phyloP scores from a whole-genome alignment of 2,329 filamentous ascomycete genomes.

The Seiridium unicorne region DNA sequence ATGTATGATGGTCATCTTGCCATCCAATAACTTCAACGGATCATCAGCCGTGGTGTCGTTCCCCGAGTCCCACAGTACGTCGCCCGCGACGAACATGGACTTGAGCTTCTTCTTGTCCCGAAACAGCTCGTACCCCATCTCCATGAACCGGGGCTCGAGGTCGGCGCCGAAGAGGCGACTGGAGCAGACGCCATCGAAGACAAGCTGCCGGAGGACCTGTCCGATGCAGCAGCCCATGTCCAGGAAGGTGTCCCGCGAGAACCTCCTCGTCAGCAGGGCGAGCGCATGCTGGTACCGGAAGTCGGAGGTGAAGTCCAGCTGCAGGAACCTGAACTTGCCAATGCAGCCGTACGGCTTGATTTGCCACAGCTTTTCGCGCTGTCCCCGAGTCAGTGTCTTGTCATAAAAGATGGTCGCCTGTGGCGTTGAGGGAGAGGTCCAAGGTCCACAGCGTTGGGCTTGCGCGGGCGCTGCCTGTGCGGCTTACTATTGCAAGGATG shows the following conservation, averaged over 20 bases:
- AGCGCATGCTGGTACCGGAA: not conserved
- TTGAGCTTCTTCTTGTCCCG: not conserved
- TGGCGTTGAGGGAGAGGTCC: not conserved
- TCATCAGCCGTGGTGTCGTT: slow-evolving; percentile 25
- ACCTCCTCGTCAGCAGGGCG: slow-evolving; percentile 35
- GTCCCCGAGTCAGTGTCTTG: not conserved
- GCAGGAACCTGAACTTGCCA: slow-evolving; percentile 15
- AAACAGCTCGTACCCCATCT: slow-evolving; percentile 9
- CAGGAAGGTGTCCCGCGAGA: slow-evolving; percentile 22
- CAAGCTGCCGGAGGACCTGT: slow-evolving; percentile 5
- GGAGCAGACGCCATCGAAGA: not conserved
- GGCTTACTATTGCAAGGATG: slow-evolving; percentile 23
- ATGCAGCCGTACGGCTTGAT: slow-evolving; percentile 25
- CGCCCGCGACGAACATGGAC: slow-evolving; percentile 4
- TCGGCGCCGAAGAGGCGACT: slow-evolving; percentile 4
- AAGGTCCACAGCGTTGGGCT: not conserved
- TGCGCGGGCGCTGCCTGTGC: not conserved
- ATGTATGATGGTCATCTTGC: slow-evolving; percentile 8
- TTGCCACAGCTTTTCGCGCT: slow-evolving; percentile 47
- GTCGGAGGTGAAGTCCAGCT: slow-evolving; percentile 5
- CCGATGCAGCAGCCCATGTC: slow-evolving; percentile 10
- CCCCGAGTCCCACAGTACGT: slow-evolving; percentile 34
- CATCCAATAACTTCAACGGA: slow-evolving; percentile 29
- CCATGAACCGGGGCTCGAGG: slow-evolving; percentile 5
- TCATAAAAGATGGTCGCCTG: not conserved